A percentile compares a stretch with the other conserved stretches of the same genome.
phyloP scores from a whole-genome alignment of 2,329 filamentous ascomycete species.

The Aureobasidium sp. region DNA sequence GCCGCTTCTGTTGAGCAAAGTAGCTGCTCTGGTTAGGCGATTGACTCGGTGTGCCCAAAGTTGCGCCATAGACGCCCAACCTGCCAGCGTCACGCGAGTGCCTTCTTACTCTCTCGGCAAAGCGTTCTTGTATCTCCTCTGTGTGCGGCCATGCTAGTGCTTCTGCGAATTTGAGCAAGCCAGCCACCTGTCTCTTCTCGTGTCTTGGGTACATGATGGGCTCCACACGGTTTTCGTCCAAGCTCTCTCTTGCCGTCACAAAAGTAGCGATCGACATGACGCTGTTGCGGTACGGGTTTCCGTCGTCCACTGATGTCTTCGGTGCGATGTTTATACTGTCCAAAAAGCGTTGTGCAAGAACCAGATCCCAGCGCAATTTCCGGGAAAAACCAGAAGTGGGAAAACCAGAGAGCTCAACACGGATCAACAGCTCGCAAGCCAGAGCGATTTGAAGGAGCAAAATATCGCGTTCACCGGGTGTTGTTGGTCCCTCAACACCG shows the following conservation, averaged over 20 bases:
- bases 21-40: constrained; percentile 9
- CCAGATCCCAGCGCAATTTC: constrained; percentile 49
- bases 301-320: constrained; percentile 16
- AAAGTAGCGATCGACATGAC: constrained; percentile 21
- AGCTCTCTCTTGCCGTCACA: constrained; percentile 18
- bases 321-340: constrained; percentile 40
- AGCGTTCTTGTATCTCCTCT: constrained; percentile 15
- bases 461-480: constrained; percentile 40
- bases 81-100: not conserved
- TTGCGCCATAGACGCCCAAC: constrained; percentile 32
- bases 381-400: constrained; percentile 31
- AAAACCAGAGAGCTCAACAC: constrained; percentile 32
- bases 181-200: constrained; percentile 37
- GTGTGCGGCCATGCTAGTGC: constrained; percentile 41
- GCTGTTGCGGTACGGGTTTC: constrained; percentile 17
- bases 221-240: constrained; percentile 15
- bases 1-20: constrained; percentile 12
- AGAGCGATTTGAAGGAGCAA: constrained; percentile 47
- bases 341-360: constrained; percentile 44
- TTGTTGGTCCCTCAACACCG: constrained; percentile 21
- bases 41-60: constrained; percentile 28
- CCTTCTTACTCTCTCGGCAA: not conserved
- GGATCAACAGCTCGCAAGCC: constrained; percentile 45
- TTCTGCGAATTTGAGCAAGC: constrained; percentile 43
- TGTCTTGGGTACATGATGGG: constrained; percentile 28